Base-by-base conservation (phyloP, 2,329 filamentous ascomycete species). In the Orbilia brochopaga region DNA sequence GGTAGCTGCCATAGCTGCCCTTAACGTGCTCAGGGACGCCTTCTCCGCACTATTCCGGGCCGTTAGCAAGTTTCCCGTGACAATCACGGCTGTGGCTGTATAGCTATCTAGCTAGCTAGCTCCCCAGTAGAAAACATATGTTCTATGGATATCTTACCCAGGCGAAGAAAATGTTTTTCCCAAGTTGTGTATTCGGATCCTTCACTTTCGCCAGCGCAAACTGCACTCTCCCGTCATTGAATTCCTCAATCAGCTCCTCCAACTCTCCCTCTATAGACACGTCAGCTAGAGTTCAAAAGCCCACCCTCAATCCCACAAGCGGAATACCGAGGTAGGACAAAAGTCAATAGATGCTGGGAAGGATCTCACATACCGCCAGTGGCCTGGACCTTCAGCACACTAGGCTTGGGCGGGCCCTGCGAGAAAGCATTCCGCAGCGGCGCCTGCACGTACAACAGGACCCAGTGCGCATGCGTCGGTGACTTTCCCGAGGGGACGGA, bases 21-120 rank as follows among this genome's bases (percentile, higher is more conserved):
- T 97, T 99, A 73, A 93, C 97, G 77, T 93, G 85, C 81, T 99
- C 94, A n/a, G 94, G 94, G 15, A 99, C 94, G 76, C 94, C 94
- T 78, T 95, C 93, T 75, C 94, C 94, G 80, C 94, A 99, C 90
- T 85, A 74, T 55, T 57, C 48, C 57, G 40, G 40, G 40, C 51
- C 30, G 56, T 62, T 60, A 70, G 56, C 58, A 69, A 44, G 42
- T 24, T 40, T 17, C 15, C 23, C 55, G 42, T 21, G 61, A 42
- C 48, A 42, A 32, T 51, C 57, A 42, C 57, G 55, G 8, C 50
- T 59, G 11, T 21, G n/a, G 7, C n/a, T 6, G 21, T 21, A 8
- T 40, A 37, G 19, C 35, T 23, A 23, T 32, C 55, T 52, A 59
- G 37, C 40, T 32, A 23, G n/a, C 3, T 30, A 27, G 15, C n/a